These are phyloP conservation scores for Citrus trifoliata DNA, from an alignment of 345 rosid species.

Conservation along the genomic window DNA sequence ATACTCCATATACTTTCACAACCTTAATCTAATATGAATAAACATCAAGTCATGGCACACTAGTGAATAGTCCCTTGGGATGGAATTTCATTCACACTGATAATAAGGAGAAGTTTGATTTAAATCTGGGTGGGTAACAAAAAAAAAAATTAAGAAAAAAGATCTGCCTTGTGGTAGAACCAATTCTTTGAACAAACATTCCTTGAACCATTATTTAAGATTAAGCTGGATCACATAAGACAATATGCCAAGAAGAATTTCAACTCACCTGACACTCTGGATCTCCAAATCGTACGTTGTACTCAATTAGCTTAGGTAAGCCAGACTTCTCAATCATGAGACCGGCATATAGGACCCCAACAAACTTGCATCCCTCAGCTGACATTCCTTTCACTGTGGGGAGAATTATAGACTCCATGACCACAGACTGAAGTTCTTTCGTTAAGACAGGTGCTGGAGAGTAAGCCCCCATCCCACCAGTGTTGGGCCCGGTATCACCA, in stretches of 20 bases:
- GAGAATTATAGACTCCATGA: slow-evolving; percentile 79
- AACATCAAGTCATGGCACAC: background rate
- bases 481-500: slow-evolving; percentile 93
- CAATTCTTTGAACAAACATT: background rate
- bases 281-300: slow-evolving; percentile 97
- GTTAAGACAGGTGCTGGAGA: slow-evolving; percentile 90
- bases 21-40: background rate
- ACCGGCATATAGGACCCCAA: slow-evolving; percentile 90
- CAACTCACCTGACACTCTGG: slow-evolving; percentile 91
- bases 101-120: background rate
- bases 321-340: slow-evolving; percentile 94
- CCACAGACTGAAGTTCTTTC: slow-evolving; percentile 58
- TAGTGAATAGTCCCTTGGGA: background rate
- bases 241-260: background rate
- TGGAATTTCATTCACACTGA: background rate
- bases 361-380: slow-evolving; percentile 85
- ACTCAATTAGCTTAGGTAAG: slow-evolving; percentile 94
- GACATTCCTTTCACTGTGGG: slow-evolving; percentile 95
- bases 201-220: background rate
- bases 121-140: background rate
- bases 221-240: background rate
- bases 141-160: background rate
- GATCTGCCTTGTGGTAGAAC: background rate
- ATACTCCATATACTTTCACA: background rate
- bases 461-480: slow-evolving; percentile 98